These are phyloP conservation scores for Saccharomycopsis olivae DNA, from an alignment of 805 yeast genomes.

Conservation along the genomic window DNA sequence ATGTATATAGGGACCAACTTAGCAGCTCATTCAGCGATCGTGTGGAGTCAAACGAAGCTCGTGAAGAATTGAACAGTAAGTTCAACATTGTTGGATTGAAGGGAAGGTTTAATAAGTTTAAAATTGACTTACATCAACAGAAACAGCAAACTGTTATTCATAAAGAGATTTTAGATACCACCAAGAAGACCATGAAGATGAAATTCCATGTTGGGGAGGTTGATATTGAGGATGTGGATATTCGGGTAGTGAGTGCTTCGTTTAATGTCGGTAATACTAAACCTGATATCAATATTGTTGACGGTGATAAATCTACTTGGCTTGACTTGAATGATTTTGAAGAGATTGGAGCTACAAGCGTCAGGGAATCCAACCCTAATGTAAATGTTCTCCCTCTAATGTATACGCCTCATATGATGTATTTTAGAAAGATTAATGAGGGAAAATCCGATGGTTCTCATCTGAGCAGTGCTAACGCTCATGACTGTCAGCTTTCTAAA, in stretches of 20 bases:
- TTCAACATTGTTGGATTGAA: slow-evolving; percentile 62
- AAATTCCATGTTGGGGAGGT: slow-evolving; percentile 60
- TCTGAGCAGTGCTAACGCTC: slow-evolving; percentile 47
- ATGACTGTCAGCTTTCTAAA: slow-evolving; percentile 42
- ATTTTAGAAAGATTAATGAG: slow-evolving; percentile 51
- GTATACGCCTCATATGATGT: slow-evolving; percentile 59
- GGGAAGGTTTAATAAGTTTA: slow-evolving; percentile 42
- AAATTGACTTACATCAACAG: slow-evolving; percentile 58
- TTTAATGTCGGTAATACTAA: slow-evolving; percentile 25
- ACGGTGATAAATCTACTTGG: slow-evolving; percentile 45
- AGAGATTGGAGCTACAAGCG: slow-evolving; percentile 39
- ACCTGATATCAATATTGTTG: slow-evolving; percentile 31
- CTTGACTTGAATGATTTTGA: slow-evolving; percentile 50
- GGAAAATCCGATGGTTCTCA: slow-evolving; percentile 25
- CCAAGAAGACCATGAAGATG: slow-evolving; percentile 40
- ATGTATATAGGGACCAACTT: slow-evolving; percentile 48
- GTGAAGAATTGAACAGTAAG: not conserved
- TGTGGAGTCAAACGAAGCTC: not conserved
- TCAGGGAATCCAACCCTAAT: slow-evolving; percentile 28
- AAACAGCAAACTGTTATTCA: slow-evolving; percentile 36
- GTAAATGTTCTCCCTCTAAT: slow-evolving; percentile 52
- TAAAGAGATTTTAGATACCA: slow-evolving; percentile 36
- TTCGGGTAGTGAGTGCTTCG: slow-evolving; percentile 42
- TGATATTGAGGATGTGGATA: slow-evolving; percentile 42
- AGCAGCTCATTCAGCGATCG: slow-evolving; percentile 19